Base-by-base conservation (phyloP, 106 monocot genomes). In the Posidonia australis region DNA sequence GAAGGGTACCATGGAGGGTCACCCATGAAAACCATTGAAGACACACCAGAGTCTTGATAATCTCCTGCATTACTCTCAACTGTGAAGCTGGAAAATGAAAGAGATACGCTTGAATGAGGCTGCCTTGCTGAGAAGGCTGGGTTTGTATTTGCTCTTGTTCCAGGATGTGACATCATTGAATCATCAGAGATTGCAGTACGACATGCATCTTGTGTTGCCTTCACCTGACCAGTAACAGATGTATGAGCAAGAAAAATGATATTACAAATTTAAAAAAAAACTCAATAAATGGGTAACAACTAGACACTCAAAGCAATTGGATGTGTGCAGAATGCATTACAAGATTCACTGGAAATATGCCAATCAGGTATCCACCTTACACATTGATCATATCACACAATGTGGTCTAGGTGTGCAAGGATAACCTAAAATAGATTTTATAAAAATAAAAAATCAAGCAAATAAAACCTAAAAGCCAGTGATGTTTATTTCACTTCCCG, bases 61-160 rank as follows among this genome's bases (percentile, higher is more conserved):
- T 93, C 86, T 53, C 75, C 72, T 24, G 77, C 79, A 51, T 76
- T 82, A 62, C 80, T 83, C 59, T 93, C 89, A 54, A 83, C 89
- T 63, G 86, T 93, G 70, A 93, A 62, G 68, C 77, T 76, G 63
- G 93, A 89, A 71, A 89, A 83, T 42, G 88, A 80, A 63, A 76
- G 80, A 0, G 88, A 83, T 20, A 82, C 17, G 52, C 73, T 84
- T 4, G 89, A 81, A 47, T 22, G 66, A 45, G 74, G 74, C 59
- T 89, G 77, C 72, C 73, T 83, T 53, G 59, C 74, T 1, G 71
- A 70, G 21, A 86, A 56, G 26, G 52, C 74, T 46, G 75, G 66
- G 63, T 68, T 79, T n/a, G 78, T 74, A 54, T 83, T 83, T 64
- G 64, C 72, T 57, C 65, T 80, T 26, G 13, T 57, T 21, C 46